A percentile compares a stretch with the other conserved stretches of the same genome.
Evolutionary conservation across 1,284 basidiomycete species (phyloP).

Genomic region (Apiotrichum veenhuisii): DNA sequence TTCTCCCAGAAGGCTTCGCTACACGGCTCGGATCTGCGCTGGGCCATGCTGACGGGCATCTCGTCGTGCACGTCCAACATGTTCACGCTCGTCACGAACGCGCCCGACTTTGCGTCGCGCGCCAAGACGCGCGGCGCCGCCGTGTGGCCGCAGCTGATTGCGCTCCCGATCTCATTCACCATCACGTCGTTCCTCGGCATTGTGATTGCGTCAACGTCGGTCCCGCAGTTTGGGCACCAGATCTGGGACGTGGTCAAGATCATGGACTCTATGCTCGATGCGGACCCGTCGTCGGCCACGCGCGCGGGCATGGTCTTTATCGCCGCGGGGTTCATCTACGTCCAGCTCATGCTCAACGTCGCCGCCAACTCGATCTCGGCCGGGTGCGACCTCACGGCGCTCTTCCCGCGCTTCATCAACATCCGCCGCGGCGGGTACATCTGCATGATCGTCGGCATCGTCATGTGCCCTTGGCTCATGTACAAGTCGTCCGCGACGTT

Average conservation of each 20-base stretch:
- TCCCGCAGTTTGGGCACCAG: slow-evolving; percentile 68
- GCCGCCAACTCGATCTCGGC: slow-evolving; percentile 81
- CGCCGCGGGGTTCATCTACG: slow-evolving; percentile 51
- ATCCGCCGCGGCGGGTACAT: slow-evolving; percentile 79
- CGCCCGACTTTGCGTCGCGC: slow-evolving; percentile 68
- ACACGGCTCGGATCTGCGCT: slow-evolving; percentile 67
- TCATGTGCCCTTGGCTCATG: slow-evolving; percentile 69
- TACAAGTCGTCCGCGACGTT: slow-evolving; percentile 71
- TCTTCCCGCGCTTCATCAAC: slow-evolving; percentile 75
- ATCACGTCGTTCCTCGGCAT: slow-evolving; percentile 79
- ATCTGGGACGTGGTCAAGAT: slow-evolving; percentile 62
- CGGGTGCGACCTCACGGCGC: slow-evolving; percentile 76
- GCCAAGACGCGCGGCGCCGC: slow-evolving; percentile 64
- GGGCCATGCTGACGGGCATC: slow-evolving; percentile 72
- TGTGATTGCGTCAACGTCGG: slow-evolving; percentile 73
- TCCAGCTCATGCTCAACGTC: slow-evolving; percentile 57
- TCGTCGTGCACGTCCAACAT: slow-evolving; percentile 78
- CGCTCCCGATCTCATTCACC: slow-evolving; percentile 70
- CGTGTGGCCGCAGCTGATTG: slow-evolving; percentile 65
- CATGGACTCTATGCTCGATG: slow-evolving; percentile 42
- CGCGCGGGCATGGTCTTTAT: slow-evolving; percentile 58
- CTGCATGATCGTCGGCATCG: slow-evolving; percentile 68
- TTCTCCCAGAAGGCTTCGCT: slow-evolving; percentile 63
- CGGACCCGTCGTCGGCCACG: slow-evolving; percentile 21
- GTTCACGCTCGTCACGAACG: slow-evolving; percentile 55